A percentile compares a stretch with the other conserved stretches of the same genome.
phyloP scores from a whole-genome alignment of 2,329 filamentous ascomycete species.

The Hypoxylon sp. region DNA sequence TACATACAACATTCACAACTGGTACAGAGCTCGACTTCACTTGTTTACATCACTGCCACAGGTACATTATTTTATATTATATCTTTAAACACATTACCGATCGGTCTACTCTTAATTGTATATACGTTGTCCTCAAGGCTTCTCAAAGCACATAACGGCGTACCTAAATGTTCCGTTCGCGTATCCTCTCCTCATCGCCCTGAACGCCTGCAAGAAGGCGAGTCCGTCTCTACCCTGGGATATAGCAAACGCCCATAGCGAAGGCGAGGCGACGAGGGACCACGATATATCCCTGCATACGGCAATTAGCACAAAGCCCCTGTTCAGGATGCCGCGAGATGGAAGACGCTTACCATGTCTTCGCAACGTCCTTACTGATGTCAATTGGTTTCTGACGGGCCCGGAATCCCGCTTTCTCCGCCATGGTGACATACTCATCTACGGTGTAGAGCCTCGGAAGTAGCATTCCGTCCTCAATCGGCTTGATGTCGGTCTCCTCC shows the following conservation, averaged over 20 bases:
- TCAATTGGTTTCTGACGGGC: constrained; percentile 65
- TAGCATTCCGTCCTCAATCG: constrained; percentile 74
- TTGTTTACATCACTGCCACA: not conserved
- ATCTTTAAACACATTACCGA: not conserved
- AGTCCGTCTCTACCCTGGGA: constrained; percentile 72
- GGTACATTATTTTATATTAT: not conserved
- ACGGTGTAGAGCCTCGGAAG: constrained; percentile 70
- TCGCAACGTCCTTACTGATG: constrained; percentile 70
- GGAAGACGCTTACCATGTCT: constrained; percentile 66
- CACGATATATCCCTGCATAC: constrained; percentile 72
- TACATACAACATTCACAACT: not conserved
- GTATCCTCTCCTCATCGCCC: constrained; percentile 73
- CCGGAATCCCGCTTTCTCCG: constrained; percentile 63
- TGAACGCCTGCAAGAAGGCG: constrained; percentile 72
- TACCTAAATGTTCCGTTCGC: constrained; percentile 71
- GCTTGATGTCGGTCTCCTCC: constrained; percentile 67
- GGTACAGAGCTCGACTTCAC: not conserved
- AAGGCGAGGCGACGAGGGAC: constrained; percentile 71
- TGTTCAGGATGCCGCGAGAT: not conserved
- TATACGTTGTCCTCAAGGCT: constrained; percentile 50
- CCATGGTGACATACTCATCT: constrained; percentile 66
- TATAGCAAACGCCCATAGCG: constrained; percentile 73
- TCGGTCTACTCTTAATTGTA: too few species aligned
- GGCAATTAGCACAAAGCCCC: not conserved
- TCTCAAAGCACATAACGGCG: constrained; percentile 70